Percentiles rank a stretch among this genome's conserved stretches.
Evolutionary conservation across 768 basidiomycete genomes (phyloP).

Genomic region (Exsudoporus frostii): DNA sequence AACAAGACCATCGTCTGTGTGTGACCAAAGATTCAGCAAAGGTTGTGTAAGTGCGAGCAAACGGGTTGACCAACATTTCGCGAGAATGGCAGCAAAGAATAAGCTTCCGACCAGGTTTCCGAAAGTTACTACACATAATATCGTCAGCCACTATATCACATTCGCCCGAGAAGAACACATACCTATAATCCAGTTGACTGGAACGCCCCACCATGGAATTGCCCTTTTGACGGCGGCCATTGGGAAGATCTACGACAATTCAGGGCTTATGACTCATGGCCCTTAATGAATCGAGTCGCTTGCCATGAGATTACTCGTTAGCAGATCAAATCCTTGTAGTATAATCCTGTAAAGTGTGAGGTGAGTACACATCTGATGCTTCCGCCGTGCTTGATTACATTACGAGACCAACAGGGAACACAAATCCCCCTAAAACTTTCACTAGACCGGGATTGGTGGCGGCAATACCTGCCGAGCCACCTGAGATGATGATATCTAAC

Average conservation of each 20-base stretch:
- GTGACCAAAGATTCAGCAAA: background rate
- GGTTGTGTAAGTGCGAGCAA: background rate
- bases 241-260: slow-evolving; percentile 52
- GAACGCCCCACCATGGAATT: slow-evolving; percentile 68
- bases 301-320: slow-evolving; percentile 80
- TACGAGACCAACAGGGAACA: slow-evolving; percentile 75
- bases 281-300: slow-evolving; percentile 2
- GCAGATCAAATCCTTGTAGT: slow-evolving; percentile 63
- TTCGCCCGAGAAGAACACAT: slow-evolving; percentile 5
- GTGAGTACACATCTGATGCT: background rate
- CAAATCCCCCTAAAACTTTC: slow-evolving; percentile 61
- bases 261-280: background rate
- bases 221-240: slow-evolving; percentile 62
- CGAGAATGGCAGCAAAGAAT: slow-evolving; percentile 65
- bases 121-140: slow-evolving; percentile 50
- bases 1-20: slow-evolving; percentile 56
- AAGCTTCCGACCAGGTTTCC: slow-evolving; percentile 69
- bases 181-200: slow-evolving; percentile 70
- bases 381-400: slow-evolving; percentile 44
- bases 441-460: slow-evolving; percentile 62
- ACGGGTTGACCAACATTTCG: slow-evolving; percentile 48
- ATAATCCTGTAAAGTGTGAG: slow-evolving; percentile 51
- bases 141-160: background rate
- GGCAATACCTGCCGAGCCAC: slow-evolving; percentile 52
- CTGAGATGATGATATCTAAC: slow-evolving; percentile 55